These are phyloP conservation scores for Narthecium ossifragum DNA, from an alignment of 106 monocot species.

Conservation along the genomic window DNA sequence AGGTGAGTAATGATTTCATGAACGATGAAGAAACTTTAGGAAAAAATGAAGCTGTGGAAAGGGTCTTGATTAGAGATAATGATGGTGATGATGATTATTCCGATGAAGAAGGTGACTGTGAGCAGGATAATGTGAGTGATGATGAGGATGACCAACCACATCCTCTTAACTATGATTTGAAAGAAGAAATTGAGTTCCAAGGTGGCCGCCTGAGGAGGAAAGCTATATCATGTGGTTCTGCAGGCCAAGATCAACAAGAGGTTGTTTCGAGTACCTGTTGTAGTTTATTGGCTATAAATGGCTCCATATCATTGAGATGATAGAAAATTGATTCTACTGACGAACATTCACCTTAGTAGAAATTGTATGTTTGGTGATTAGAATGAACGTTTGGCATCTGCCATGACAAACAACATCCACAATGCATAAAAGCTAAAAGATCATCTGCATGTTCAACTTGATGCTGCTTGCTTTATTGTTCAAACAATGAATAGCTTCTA, in stretches of 20 bases:
- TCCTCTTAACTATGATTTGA: conserved; percentile 29
- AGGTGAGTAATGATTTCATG: conserved; percentile 9
- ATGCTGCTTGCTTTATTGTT: no score
- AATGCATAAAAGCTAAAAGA: no score
- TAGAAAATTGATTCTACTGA: no score
- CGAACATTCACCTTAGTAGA: no score
- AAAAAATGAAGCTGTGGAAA: conserved; percentile 16
- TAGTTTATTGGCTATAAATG: no score
- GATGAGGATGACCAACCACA: conserved; percentile 22
- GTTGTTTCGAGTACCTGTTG: no score
- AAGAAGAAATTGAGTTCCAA: conserved; percentile 60
- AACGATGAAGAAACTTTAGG: conserved; percentile 1
- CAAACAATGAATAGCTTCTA: no score
- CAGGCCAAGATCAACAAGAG: conserved; percentile 27
- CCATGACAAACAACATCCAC: no score
- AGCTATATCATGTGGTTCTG: conserved; percentile 45
- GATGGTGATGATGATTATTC: conserved; percentile 28
- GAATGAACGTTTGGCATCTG: no score
- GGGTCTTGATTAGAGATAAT: conserved; percentile 6
- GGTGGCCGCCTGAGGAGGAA: conserved; percentile 78
- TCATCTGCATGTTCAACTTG: no score
- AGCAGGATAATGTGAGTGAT: conserved; percentile 13
- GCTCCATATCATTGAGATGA: no score
- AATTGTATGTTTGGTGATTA: no score
- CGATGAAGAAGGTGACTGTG: conserved; percentile 36